Conservation (phyloP, 2,329 filamentous ascomycete species). For the Plenodomus tracheiphilus region DNA sequence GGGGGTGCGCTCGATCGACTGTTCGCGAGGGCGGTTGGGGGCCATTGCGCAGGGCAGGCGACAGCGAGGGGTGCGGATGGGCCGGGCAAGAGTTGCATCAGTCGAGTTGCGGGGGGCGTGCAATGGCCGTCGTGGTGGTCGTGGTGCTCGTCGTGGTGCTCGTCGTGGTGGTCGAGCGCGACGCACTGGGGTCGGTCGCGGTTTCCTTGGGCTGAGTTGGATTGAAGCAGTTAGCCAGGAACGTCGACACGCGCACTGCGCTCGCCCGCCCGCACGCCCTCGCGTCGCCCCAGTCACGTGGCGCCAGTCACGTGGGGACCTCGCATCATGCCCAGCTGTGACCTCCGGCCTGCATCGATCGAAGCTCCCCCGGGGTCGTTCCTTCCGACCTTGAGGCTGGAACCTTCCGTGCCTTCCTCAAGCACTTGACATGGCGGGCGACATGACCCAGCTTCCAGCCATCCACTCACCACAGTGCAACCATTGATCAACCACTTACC, state of each 20-base stretch:
- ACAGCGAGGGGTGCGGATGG: background rate
- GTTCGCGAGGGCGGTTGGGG: constrained; percentile 48
- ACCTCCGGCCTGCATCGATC: too few relatives aligned
- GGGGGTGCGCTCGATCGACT: constrained; percentile 53
- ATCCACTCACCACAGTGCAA: too few relatives aligned
- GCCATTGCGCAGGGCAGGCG: background rate
- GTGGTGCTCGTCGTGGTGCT: constrained; percentile 23
- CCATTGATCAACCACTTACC: constrained; percentile 13
- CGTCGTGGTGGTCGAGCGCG: constrained; percentile 25
- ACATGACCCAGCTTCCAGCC: too few relatives aligned
- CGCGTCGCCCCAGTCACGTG: too few relatives aligned
- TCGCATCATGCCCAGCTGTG: too few relatives aligned
- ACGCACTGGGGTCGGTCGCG: constrained; percentile 36
- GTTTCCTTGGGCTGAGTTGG: constrained; percentile 28
- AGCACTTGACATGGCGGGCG: background rate
- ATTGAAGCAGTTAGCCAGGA: too few relatives aligned
- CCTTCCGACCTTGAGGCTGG: too few relatives aligned
- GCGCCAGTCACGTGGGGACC: too few relatives aligned
- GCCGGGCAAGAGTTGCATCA: background rate
- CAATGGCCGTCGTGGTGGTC: constrained; percentile 27
- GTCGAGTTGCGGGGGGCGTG: constrained; percentile 5
- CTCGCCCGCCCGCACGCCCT: constrained; percentile 2
- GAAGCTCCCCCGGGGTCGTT: too few relatives aligned
- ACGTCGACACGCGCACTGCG: too few relatives aligned
- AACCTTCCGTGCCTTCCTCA: background rate